phyloP scores from a whole-genome alignment of 768 basidiomycete species.

The Trametes cingulata region DNA sequence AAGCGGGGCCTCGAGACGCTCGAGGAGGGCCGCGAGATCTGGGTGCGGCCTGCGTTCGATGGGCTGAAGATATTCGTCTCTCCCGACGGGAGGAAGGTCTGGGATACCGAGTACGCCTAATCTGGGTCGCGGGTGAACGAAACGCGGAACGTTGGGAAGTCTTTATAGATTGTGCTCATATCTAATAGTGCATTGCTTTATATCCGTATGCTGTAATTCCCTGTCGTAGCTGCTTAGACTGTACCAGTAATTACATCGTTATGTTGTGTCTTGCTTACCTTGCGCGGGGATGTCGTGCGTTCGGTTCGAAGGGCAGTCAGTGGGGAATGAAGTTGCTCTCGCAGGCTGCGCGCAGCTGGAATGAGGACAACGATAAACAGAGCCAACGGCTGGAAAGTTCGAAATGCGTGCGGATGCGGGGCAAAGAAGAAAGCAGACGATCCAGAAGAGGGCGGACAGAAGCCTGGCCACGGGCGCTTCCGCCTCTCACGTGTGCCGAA shows the following conservation, averaged over 20 bases:
- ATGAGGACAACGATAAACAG: not conserved
- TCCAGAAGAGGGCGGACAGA: not conserved
- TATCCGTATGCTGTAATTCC: not conserved
- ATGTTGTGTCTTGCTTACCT: not conserved
- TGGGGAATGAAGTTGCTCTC: not conserved
- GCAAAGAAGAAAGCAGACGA: not conserved
- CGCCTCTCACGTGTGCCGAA: constrained; percentile 11
- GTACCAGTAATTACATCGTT: not conserved
- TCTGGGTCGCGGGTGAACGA: not conserved
- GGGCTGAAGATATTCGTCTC: constrained; percentile 61
- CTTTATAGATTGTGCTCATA: not conserved
- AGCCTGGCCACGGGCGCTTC: constrained; percentile 2
- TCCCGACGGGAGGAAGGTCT: constrained; percentile 38
- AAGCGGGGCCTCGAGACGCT: constrained; percentile 47
- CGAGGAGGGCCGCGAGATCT: constrained; percentile 47
- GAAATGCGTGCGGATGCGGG: constrained; percentile 3
- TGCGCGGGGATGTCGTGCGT: not conserved
- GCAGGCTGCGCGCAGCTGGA: not conserved
- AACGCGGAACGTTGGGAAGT: not conserved
- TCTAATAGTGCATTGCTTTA: not conserved
- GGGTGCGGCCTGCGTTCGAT: constrained; percentile 76
- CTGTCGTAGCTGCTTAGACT: not conserved
- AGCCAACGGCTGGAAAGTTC: not conserved
- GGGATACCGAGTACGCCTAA: constrained; percentile 53
- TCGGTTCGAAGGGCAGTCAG: not conserved